phyloP scores from a whole-genome alignment of 345 rosid genomes.

The Citrus australasica region DNA sequence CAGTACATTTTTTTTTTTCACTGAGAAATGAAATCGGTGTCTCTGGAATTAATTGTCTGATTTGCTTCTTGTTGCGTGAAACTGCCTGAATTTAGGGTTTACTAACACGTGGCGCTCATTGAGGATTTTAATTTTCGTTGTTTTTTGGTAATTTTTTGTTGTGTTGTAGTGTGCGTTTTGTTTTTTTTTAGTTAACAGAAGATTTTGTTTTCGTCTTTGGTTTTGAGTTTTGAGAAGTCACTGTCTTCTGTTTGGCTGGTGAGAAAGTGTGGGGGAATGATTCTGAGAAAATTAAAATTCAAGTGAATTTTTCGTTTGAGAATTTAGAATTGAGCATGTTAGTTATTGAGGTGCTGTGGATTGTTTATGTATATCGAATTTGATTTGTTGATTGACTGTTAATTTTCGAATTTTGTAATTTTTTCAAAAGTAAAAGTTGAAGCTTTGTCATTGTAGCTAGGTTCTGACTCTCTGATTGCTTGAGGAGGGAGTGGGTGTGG shows the following conservation, averaged over 20 bases:
- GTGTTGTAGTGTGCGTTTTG: not conserved
- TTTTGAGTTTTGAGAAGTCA: constrained; percentile 4
- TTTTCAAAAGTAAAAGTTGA: not conserved
- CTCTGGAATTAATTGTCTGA: constrained; percentile 9
- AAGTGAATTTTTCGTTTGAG: not conserved
- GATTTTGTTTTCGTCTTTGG: constrained; percentile 1
- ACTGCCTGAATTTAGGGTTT: not conserved
- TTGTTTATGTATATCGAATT: constrained; percentile 5
- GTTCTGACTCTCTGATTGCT: constrained; percentile 12
- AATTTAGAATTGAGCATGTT: not conserved
- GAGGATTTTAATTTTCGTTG: not conserved
- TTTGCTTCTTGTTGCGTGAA: constrained; percentile 11
- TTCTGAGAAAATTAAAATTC: not conserved
- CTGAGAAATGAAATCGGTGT: not conserved
- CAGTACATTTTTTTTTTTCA: not conserved
- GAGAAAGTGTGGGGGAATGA: constrained; percentile 2
- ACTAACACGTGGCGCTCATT: not conserved
- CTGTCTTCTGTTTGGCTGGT: constrained; percentile 8
- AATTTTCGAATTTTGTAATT: not conserved
- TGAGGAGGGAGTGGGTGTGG: constrained; percentile 6
- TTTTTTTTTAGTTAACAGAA: too few relatives aligned
- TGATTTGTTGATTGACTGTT: constrained; percentile 4
- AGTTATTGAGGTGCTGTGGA: not conserved
- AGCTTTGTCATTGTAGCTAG: not conserved
- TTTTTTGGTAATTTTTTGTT: not conserved